These are phyloP conservation scores for Calonectria pauciramosa DNA, from an alignment of 2,329 filamentous ascomycete genomes.

Conservation along the genomic window DNA sequence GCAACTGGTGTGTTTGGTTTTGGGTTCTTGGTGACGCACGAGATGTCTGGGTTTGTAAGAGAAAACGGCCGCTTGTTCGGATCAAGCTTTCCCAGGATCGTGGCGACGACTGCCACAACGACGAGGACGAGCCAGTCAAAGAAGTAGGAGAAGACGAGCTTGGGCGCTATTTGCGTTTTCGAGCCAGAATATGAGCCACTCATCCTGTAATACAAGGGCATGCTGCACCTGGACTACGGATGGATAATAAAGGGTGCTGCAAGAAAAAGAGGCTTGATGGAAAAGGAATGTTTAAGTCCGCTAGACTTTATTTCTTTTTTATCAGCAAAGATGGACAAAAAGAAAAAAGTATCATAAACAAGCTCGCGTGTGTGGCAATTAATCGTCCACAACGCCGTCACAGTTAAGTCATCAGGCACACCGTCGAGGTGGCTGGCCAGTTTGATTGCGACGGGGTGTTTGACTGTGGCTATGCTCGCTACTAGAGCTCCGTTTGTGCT, in stretches of 20 bases:
- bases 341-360: neutral
- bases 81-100: constrained; percentile 69
- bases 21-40: constrained; percentile 60
- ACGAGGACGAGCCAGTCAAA: constrained; percentile 81
- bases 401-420: neutral
- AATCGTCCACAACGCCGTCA: neutral
- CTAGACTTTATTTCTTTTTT: no score
- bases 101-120: constrained; percentile 69
- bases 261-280: neutral
- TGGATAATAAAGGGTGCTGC: neutral
- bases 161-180: constrained; percentile 44
- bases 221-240: neutral
- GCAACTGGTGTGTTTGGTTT: neutral
- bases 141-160: constrained; percentile 73
- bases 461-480: constrained; percentile 2
- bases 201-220: constrained; percentile 41
- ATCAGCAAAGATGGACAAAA: neutral
- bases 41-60: constrained; percentile 81
- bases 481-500: neutral
- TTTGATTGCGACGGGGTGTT: neutral
- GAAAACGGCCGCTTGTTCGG: constrained; percentile 81
- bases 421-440: neutral
- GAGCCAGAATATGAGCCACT: constrained; percentile 35
- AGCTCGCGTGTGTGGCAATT: neutral
- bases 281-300: neutral